phyloP scores from a whole-genome alignment of 2,329 filamentous ascomycete genomes.

The Aspergillus pseudotamarii region DNA sequence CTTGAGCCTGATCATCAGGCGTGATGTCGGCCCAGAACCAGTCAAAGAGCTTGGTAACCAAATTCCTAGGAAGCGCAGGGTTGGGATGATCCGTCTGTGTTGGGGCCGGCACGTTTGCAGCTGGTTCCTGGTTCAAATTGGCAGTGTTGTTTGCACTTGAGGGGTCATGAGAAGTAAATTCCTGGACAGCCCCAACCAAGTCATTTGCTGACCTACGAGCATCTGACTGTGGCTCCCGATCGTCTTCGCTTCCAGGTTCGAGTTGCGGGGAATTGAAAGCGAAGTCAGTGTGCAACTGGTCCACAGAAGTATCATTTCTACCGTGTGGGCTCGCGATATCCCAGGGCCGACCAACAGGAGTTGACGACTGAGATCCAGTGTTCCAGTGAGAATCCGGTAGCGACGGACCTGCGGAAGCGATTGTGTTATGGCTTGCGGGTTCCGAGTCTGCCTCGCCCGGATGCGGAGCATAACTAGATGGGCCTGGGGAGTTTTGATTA shows the following conservation, averaged over 20 bases:
- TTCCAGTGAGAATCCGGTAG: not conserved
- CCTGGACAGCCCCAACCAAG: not conserved
- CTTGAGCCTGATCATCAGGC: constrained; percentile 31
- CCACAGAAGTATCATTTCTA: not conserved
- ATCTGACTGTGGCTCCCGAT: not conserved
- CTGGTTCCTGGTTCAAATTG: not conserved
- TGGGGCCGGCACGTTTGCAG: not conserved
- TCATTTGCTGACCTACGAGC: not conserved
- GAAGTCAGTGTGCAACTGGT: constrained; percentile 4
- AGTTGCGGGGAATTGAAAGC: constrained; percentile 3
- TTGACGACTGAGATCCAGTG: not conserved
- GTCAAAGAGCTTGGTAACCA: constrained; percentile 35
- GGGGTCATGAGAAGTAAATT: not conserved
- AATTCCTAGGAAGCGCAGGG: constrained; percentile 20
- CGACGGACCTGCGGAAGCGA: not conserved
- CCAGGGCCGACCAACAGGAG: constrained; percentile 1
- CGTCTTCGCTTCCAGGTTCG: not conserved
- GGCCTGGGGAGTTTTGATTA: constrained; percentile 9
- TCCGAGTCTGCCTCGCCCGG: not conserved
- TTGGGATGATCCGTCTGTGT: constrained; percentile 15
- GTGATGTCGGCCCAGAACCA: constrained; percentile 52
- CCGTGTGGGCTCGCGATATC: not conserved
- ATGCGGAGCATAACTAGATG: constrained; percentile 1
- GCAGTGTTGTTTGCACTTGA: not conserved
- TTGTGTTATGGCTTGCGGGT: not conserved